These are phyloP conservation scores for Solanum megistacrolobum DNA, from an alignment of 257 asterid genomes.

Conservation along the genomic window DNA sequence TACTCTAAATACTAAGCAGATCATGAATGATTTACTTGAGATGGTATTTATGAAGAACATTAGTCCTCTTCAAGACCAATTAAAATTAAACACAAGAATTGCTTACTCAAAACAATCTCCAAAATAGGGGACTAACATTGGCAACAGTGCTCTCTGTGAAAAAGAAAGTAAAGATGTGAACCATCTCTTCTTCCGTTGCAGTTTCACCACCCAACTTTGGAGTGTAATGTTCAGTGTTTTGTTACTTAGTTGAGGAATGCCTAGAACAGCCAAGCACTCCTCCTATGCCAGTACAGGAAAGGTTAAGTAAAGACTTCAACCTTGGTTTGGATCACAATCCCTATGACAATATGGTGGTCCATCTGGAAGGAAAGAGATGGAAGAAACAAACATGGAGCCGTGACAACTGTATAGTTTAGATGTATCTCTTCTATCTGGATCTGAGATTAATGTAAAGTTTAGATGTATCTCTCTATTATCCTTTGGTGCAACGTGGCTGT, in stretches of 20 bases:
- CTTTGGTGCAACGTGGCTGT: neutral
- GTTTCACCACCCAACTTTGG: neutral
- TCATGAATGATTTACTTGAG: neutral
- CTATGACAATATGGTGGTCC: neutral
- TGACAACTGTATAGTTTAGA: neutral
- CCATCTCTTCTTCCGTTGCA: neutral
- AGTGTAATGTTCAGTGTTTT: neutral
- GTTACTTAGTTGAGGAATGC: neutral
- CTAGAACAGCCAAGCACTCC: neutral
- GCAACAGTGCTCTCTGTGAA: neutral
- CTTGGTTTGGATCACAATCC: neutral
- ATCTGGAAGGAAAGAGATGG: neutral
- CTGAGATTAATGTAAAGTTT: neutral
- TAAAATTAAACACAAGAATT: neutral
- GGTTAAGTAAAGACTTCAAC: neutral
- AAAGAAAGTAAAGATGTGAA: neutral
- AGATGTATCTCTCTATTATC: neutral
- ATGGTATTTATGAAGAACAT: neutral
- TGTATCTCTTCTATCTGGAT: neutral
- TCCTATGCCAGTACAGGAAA: neutral
- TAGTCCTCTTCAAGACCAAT: conserved; percentile 1
- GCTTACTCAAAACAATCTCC: neutral
- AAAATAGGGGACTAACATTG: neutral
- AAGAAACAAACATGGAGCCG: neutral
- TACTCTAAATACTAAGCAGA: neutral